phyloP scores from a whole-genome alignment of 192 early-diverging fungal genomes.

The Geranomyces variabilis region DNA sequence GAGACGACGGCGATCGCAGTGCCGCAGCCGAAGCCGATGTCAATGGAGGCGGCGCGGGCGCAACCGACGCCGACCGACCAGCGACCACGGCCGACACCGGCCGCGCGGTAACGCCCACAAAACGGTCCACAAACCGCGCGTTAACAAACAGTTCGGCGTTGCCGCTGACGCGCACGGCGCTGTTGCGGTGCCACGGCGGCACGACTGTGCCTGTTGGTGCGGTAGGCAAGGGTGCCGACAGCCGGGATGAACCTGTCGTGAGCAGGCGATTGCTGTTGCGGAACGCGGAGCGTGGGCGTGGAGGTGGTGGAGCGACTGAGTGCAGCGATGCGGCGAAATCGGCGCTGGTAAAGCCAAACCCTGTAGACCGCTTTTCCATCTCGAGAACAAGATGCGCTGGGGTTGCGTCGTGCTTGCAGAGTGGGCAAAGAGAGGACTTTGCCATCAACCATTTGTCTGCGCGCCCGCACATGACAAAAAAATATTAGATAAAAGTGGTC shows the following conservation, averaged over 20 bases:
- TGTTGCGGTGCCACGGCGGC: background rate
- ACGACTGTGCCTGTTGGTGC: background rate
- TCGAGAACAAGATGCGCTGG: slow-evolving; percentile 18
- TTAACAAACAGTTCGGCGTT: background rate
- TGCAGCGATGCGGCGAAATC: slow-evolving; percentile 5
- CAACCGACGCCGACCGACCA: too few relatives aligned
- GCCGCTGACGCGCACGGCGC: slow-evolving; percentile 2
- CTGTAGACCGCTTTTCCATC: slow-evolving; percentile 17
- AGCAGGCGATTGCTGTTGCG: background rate
- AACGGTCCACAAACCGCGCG: background rate
- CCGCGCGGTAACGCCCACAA: background rate
- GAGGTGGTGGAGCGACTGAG: background rate
- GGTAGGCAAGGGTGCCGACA: background rate
- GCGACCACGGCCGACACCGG: too few relatives aligned
- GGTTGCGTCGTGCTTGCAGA: slow-evolving; percentile 33
- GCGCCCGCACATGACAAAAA: background rate
- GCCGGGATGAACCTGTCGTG: background rate
- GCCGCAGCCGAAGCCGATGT: too few relatives aligned
- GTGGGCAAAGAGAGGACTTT: slow-evolving; percentile 23
- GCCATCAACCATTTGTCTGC: slow-evolving; percentile 30
- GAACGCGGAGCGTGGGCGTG: too few relatives aligned
- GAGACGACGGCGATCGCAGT: too few relatives aligned
- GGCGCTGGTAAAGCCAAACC: slow-evolving; percentile 20
- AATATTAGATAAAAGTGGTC: background rate
- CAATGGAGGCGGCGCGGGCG: too few relatives aligned